Evolutionary conservation across 441 rosid genomes (phyloP), one percentile per base, ranked within the genome.

Genomic region (Euphorbia celastroides): DNA sequence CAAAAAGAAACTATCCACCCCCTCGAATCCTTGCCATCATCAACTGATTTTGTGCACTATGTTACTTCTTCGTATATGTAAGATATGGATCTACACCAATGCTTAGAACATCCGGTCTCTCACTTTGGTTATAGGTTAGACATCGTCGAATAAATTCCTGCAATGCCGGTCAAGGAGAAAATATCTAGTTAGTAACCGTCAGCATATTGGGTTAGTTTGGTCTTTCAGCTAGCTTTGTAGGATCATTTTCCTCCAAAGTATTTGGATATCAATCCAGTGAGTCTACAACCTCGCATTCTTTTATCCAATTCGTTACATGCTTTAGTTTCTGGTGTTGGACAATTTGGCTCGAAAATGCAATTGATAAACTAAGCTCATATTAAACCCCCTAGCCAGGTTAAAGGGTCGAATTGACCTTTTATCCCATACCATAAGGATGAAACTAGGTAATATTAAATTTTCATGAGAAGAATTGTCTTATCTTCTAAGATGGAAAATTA

Each of bases 111-210:
- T 94, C 97, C 3, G 89, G 94, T 80, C 99, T 85, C 41, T 94
- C 99, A 0, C 80, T 79, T 78, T 94, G 99, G 77, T 88, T 89
- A 75, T 94, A 94, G 2, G 94, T 88, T 68, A 94, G 81, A 83
- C 98, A 94, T 67, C 90, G 78, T 10, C 98, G 89, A 75, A 94
- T 92, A 75, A 94, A 77, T 13, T 94, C 98, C 97, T 94, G 88
- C 81, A 78, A 32, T 26, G n/a, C 26, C 2, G 52, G 9, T 27
- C 41, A 13, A 6, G 13, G 22, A 6, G 5, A 27, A 26, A 38
- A 16, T 23, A 25, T 55, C 12, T 12, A 50, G 13, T 1, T 60
- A 25, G 56, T 20, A 28, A 62, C 52, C 55, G 2, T 55, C 68
- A 27, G 17, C n/a, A n/a, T n/a, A n/a, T n/a, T 2, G 5, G 12